Base-by-base conservation (phyloP, 2,329 filamentous ascomycete species). In the Myriosclerotinia scirpicola region DNA sequence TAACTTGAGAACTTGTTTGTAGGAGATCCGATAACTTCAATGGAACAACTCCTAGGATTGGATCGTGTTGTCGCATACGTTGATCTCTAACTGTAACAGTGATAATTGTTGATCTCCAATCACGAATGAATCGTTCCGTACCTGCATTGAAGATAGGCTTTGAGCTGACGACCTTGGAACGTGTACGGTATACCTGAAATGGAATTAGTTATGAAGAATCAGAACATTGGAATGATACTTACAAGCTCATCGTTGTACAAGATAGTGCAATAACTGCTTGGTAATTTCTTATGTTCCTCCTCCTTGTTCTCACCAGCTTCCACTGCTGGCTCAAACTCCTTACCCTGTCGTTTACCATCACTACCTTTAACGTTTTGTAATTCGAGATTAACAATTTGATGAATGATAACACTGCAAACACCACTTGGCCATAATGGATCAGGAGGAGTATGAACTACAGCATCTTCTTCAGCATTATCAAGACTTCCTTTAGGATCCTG, bases 71-170 rank as follows among this genome's bases (percentile, higher is more conserved):
- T 64, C 94, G 85, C 77, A 97, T 91, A 44, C 94, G 87, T 14
- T 90, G 88, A 76, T 98, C 94, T 36, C 95, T 90, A 20, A 97
- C 93, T 0, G 92, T 91, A 60, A 98, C 84, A 0, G 93, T 97
- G 64, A 96, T 84, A 67, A 97, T 90, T 55, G 86, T 85, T 22
- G 91, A 95, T 70, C 92, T 85, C 95, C 95, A 99, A 75, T 99
- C 94, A 30, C 94, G 89, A 40, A 98, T 81, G 73, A 98, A 98
- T 15, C 90, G 87, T 76, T 99, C 95, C 0, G 93, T 97, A 68
- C 94, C 94, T 3, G 95, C 93, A 73, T 98, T 97, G 84, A 97
- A 98, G 70, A 98, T 97, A 1, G 95, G 95, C 77, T 96, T 93
- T 63, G 92, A 96, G 46, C 91, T 96, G 9, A 96, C 90, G 5